Conservation (phyloP, 805 yeast genomes). For the Pichia insulana region DNA sequence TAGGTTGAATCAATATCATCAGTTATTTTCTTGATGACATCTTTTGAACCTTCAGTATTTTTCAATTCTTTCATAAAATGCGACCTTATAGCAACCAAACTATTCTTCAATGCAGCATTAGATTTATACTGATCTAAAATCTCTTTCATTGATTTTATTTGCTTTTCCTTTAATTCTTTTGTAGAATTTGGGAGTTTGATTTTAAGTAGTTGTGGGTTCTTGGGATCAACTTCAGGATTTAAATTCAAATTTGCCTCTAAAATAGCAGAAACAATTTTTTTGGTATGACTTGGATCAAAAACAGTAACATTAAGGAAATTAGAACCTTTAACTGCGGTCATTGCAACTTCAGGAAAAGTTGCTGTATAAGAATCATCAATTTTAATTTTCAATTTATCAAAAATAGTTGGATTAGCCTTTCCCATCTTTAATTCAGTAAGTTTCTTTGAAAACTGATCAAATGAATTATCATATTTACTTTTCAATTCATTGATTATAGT, state of each 20-base stretch:
- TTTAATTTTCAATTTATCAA: slow-evolving; percentile 49
- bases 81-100: slow-evolving; percentile 51
- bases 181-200: slow-evolving; percentile 72
- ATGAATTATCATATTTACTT: slow-evolving; percentile 35
- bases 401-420: slow-evolving; percentile 54
- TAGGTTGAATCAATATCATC: slow-evolving; percentile 61
- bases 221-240: slow-evolving; percentile 71
- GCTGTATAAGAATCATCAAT: slow-evolving; percentile 38
- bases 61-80: slow-evolving; percentile 49
- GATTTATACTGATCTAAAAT: slow-evolving; percentile 55
- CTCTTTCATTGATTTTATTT: slow-evolving; percentile 55
- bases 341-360: slow-evolving; percentile 55
- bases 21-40: slow-evolving; percentile 44
- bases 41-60: slow-evolving; percentile 38
- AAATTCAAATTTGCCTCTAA: slow-evolving; percentile 60
- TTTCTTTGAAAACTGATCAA: slow-evolving; percentile 45
- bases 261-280: slow-evolving; percentile 62
- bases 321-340: slow-evolving; percentile 55
- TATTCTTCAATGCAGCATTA: slow-evolving; percentile 34
- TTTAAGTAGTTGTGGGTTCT: slow-evolving; percentile 63
- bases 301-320: slow-evolving; percentile 69
- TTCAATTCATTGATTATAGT: slow-evolving; percentile 32
- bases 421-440: slow-evolving; percentile 63
- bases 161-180: slow-evolving; percentile 49
- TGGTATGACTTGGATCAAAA: slow-evolving; percentile 71